Evolutionary conservation across 2,329 filamentous ascomycete genomes (phyloP), one percentile per base, ranked within the genome.

Genomic region (Colletotrichum phormii): DNA sequence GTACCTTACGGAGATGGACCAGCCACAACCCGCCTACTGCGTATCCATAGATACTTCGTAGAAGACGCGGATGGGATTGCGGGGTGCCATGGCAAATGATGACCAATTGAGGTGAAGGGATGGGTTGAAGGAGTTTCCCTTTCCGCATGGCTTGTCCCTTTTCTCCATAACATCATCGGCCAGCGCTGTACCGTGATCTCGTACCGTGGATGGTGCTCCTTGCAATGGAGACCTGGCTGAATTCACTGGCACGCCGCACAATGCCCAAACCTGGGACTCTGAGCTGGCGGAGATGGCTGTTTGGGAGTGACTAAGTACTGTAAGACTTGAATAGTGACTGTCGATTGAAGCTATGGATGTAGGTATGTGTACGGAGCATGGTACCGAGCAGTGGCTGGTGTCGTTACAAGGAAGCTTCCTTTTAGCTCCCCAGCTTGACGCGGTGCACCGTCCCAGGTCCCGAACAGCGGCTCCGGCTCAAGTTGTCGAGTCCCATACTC

Each of bases 91-190:
- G 29, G 60, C 31, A 42, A 37, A 31, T 33, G 64, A 51, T 57
- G 60, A 22, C 71, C 71, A 71, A 65, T 73, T 46, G 61, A 37
- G 49, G n/a, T 18, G 31, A 22, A 37, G 54, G 33, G 31, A 57
- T 59, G 66, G 60, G 46, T 12, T 26, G 66, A 60, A 60, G 54
- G 60, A 70, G 46, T 49, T 65, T 49, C 60, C 49, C 61, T 73
- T 72, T 64, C 60, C 54, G 70, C 66, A 55, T 64, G 66, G 53
- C 66, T 72, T 59, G 70, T 57, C 65, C 64, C 69, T 72, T 64
- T 72, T 57, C 70, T 70, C 66, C 70, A 71, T 61, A 72, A 29
- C 60, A 70, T 68, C 69, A 64, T 72, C 66, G 66, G 66, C n/a
- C 71, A 65, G 67, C 18, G 57, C 66, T 42, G 66, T 60, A 58